A percentile compares a stretch with the other conserved stretches of the same genome.
These are phyloP conservation scores for Aspergillus tanneri DNA, from an alignment of 2,329 filamentous ascomycete species.

Conservation along the genomic window DNA sequence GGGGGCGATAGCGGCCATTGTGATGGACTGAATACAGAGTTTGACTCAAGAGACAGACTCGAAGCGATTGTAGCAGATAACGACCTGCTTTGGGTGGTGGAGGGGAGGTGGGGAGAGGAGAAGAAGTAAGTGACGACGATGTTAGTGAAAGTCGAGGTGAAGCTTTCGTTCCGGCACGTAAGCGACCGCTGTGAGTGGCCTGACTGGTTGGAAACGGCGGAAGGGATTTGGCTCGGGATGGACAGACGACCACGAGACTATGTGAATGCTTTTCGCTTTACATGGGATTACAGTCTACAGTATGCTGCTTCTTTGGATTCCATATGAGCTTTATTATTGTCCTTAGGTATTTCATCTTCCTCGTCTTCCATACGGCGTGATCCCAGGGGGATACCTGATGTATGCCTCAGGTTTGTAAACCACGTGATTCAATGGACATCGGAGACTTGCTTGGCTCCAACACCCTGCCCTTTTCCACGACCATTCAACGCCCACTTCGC, in stretches of 20 bases:
- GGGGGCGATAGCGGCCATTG: constrained; percentile 47
- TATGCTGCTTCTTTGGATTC: too few species aligned
- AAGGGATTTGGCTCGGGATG: neutral
- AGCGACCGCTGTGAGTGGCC: constrained; percentile 35
- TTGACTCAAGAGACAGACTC: constrained; percentile 11
- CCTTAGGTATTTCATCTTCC: too few species aligned
- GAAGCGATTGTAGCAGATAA: constrained; percentile 20
- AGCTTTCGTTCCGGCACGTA: constrained; percentile 40
- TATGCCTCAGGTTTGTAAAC: constrained; percentile 1
- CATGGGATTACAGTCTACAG: too few species aligned
- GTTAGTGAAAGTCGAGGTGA: constrained; percentile 30
- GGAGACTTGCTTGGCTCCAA: constrained; percentile 18
- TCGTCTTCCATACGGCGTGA: too few species aligned
- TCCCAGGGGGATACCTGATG: neutral
- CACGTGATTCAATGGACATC: constrained; percentile 30
- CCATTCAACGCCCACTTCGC: constrained; percentile 18
- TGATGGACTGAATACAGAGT: constrained; percentile 22
- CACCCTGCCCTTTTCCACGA: constrained; percentile 10
- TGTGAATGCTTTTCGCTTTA: too few species aligned
- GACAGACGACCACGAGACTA: neutral
- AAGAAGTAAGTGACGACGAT: constrained; percentile 25
- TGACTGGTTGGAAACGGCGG: constrained; percentile 29
- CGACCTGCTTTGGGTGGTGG: constrained; percentile 24
- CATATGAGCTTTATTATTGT: too few species aligned
- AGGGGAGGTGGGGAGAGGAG: constrained; percentile 22